Conservation (phyloP, 495 filamentous ascomycete genomes). For the Penicillium chermesinum region DNA sequence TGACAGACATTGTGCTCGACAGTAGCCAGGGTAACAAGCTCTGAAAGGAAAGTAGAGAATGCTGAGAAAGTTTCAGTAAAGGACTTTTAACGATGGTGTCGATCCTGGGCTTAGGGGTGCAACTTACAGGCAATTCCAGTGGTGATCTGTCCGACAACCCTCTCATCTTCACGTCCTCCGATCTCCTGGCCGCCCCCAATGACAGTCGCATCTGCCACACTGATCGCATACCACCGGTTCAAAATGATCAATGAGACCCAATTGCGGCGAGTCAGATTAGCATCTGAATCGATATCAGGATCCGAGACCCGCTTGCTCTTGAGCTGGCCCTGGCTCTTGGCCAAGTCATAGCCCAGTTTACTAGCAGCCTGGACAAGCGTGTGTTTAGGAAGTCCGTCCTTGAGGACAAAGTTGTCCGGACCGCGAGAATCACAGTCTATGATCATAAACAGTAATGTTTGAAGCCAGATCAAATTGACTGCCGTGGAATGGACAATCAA, state of each 20-base stretch:
- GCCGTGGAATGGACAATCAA: slow-evolving; percentile 33
- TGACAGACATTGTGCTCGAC: slow-evolving; percentile 39
- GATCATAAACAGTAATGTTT: slow-evolving; percentile 42
- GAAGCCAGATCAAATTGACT: slow-evolving; percentile 39
- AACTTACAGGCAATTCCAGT: slow-evolving; percentile 67
- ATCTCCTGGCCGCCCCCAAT: slow-evolving; percentile 43
- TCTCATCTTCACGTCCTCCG: slow-evolving; percentile 55
- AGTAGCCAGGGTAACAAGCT: slow-evolving; percentile 34
- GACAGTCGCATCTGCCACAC: slow-evolving; percentile 59
- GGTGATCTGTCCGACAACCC: slow-evolving; percentile 58
- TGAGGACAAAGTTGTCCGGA: slow-evolving; percentile 40
- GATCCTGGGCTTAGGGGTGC: slow-evolving; percentile 24
- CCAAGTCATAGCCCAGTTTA: slow-evolving; percentile 39
- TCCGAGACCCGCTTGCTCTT: slow-evolving; percentile 31
- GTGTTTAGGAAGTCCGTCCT: slow-evolving; percentile 40
- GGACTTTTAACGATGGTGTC: slow-evolving; percentile 31
- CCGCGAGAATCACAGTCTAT: slow-evolving; percentile 43
- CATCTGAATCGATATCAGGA: slow-evolving; percentile 62
- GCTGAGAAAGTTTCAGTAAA: slow-evolving; percentile 25
- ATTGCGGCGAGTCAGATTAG: slow-evolving; percentile 61
- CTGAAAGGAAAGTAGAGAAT: slow-evolving; percentile 43
- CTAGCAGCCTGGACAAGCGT: slow-evolving; percentile 37
- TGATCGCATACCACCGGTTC: slow-evolving; percentile 70
- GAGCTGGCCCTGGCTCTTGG: slow-evolving; percentile 37
- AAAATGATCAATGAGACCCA: slow-evolving; percentile 74